Conservation (phyloP, 2,329 filamentous ascomycete genomes). For the Neopestalotiopsis sp. region DNA sequence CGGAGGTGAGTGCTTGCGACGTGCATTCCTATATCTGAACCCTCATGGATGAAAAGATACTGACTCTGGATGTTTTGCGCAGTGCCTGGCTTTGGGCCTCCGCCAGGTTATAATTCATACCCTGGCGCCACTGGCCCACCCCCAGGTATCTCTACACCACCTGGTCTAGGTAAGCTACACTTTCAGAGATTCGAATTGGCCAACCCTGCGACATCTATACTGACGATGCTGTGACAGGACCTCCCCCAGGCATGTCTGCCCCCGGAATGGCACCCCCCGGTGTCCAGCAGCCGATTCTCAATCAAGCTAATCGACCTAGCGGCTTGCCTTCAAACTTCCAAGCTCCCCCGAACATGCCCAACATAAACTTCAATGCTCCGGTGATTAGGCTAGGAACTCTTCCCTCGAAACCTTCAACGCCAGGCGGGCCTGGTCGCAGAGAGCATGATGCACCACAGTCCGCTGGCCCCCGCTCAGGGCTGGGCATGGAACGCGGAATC, state of each 20-base stretch:
- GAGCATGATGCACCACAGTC: slow-evolving; percentile 49
- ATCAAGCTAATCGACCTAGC: slow-evolving; percentile 80
- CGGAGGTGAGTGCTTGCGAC: slow-evolving; percentile 48
- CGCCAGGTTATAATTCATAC: slow-evolving; percentile 76
- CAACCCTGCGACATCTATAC: background rate
- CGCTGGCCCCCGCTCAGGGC: slow-evolving; percentile 50
- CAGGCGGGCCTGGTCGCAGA: slow-evolving; percentile 47
- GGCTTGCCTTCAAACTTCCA: slow-evolving; percentile 85
- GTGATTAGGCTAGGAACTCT: slow-evolving; percentile 91
- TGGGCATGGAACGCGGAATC: slow-evolving; percentile 67
- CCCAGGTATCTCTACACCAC: slow-evolving; percentile 77
- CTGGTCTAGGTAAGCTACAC: slow-evolving; percentile 74
- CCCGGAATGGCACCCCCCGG: slow-evolving; percentile 83
- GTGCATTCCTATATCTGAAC: background rate
- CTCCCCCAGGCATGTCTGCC: slow-evolving; percentile 81
- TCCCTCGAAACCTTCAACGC: slow-evolving; percentile 63
- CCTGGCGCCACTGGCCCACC: slow-evolving; percentile 61
- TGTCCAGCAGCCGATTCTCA: slow-evolving; percentile 75
- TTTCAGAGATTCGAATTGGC: background rate
- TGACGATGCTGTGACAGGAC: slow-evolving; percentile 51
- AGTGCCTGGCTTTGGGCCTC: slow-evolving; percentile 72
- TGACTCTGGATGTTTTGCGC: slow-evolving; percentile 18
- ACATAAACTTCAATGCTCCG: slow-evolving; percentile 97
- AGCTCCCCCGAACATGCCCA: slow-evolving; percentile 88
- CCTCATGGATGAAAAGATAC: background rate